Evolutionary conservation across 768 basidiomycete species (phyloP).

Genomic region (Mycena filopes): DNA sequence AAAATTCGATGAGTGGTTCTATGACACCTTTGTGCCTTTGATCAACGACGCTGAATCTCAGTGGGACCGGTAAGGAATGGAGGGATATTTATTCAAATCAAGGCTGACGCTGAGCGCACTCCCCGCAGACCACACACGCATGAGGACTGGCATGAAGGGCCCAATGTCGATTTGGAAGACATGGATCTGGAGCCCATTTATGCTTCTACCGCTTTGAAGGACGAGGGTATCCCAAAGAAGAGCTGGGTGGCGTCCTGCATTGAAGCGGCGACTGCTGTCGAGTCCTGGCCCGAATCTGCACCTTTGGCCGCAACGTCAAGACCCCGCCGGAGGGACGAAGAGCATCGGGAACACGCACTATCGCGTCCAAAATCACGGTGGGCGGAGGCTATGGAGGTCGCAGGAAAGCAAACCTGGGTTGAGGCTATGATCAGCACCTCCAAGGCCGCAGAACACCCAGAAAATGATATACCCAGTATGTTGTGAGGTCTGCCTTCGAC

Average conservation of each 20-base stretch:
- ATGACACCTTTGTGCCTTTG: conserved; percentile 20
- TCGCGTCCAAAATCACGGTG: conserved; percentile 13
- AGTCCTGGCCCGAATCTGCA: neutral
- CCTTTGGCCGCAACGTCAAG: neutral
- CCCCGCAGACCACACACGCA: neutral
- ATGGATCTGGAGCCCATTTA: neutral
- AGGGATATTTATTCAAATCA: too few relatives aligned
- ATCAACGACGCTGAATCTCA: conserved; percentile 4
- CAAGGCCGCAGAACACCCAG: neutral
- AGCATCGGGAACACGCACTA: neutral
- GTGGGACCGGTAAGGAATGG: conserved; percentile 9
- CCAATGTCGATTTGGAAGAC: neutral
- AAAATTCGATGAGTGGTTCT: conserved; percentile 16
- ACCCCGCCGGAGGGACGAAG: neutral
- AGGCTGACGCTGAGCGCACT: neutral
- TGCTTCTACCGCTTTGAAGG: neutral
- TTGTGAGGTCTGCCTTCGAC: neutral
- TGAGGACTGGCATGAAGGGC: neutral
- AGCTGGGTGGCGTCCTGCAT: conserved; percentile 24
- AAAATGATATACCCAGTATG: neutral
- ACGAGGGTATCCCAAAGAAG: neutral
- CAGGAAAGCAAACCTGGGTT: conserved; percentile 17
- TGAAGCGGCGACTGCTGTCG: neutral
- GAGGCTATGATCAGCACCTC: conserved; percentile 10
- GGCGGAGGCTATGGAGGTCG: conserved; percentile 25